Evolutionary conservation across 305 asterid species (phyloP).

Genomic region (Fraxinus dipetala): DNA sequence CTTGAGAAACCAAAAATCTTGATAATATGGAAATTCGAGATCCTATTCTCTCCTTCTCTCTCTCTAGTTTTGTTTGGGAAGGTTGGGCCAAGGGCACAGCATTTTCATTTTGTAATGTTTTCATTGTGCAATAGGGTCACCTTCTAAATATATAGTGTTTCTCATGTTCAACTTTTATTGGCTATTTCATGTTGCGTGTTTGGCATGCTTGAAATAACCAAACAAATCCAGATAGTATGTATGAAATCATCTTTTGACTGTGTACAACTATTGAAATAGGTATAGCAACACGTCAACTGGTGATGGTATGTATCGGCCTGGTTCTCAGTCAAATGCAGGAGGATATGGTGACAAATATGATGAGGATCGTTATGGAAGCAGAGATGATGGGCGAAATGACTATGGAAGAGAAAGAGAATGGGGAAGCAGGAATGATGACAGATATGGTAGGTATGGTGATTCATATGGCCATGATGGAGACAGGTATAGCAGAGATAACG

Average conservation of each 20-base stretch:
- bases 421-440: constrained; percentile 52
- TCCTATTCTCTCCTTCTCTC: neutral
- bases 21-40: neutral
- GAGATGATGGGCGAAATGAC: constrained; percentile 63
- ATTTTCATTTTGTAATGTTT: neutral
- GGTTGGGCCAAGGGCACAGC: neutral
- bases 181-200: neutral
- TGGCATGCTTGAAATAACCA: constrained; percentile 6
- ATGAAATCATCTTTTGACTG: neutral
- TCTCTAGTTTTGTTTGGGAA: neutral
- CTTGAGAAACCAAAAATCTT: neutral
- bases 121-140: neutral
- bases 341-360: constrained; percentile 67
- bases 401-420: constrained; percentile 61
- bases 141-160: constrained; percentile 2
- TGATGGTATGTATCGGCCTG: constrained; percentile 71
- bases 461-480: constrained; percentile 72
- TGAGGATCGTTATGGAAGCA: constrained; percentile 58
- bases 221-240: neutral
- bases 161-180: neutral
- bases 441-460: constrained; percentile 50
- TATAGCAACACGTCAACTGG: constrained; percentile 57
- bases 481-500: constrained; percentile 63
- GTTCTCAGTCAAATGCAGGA: constrained; percentile 48
- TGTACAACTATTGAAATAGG: constrained; percentile 37